Percentiles rank a stretch among this genome's conserved stretches.
Conservation (phyloP, 352 stramenopile genomes). For the Pythium oligandrum region DNA sequence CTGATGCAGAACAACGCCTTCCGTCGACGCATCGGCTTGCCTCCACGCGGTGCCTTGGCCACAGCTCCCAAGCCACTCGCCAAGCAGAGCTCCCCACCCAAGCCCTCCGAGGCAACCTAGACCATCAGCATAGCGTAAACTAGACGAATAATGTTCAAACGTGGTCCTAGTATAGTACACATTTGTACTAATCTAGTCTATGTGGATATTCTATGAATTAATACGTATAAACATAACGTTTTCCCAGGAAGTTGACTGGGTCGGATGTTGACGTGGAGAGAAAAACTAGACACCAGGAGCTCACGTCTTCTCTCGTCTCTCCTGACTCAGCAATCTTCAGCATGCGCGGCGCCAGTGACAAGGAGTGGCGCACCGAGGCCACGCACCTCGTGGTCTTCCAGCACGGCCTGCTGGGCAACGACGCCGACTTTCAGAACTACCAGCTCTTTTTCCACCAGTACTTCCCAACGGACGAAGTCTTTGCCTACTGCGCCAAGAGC, state of each 20-base stretch:
- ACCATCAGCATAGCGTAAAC: no score
- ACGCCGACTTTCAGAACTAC: slow-evolving; percentile 58
- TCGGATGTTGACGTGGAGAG: no score
- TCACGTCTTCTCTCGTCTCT: no score
- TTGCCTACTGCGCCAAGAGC: slow-evolving; percentile 35
- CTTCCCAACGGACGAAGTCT: slow-evolving; percentile 39
- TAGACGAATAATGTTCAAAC: no score
- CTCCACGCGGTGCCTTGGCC: slow-evolving; percentile 28
- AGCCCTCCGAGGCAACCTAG: no score
- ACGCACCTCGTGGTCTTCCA: slow-evolving; percentile 68
- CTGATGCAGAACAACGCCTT: slow-evolving; percentile 68
- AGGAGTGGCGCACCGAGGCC: slow-evolving; percentile 3
- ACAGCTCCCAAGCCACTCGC: slow-evolving; percentile 11
- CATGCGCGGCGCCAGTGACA: slow-evolving; percentile 1
- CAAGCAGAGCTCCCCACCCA: neutral
- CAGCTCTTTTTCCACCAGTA: slow-evolving; percentile 42
- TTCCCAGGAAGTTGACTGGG: no score
- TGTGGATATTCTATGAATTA: no score
- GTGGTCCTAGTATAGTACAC: no score
- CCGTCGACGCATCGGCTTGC: slow-evolving; percentile 47
- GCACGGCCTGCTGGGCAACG: slow-evolving; percentile 67
- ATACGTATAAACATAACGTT: no score
- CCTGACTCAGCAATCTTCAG: no score
- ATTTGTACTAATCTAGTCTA: no score
- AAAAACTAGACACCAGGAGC: no score